Base-by-base conservation (phyloP, 257 asterid genomes). In the Verbena officinalis region DNA sequence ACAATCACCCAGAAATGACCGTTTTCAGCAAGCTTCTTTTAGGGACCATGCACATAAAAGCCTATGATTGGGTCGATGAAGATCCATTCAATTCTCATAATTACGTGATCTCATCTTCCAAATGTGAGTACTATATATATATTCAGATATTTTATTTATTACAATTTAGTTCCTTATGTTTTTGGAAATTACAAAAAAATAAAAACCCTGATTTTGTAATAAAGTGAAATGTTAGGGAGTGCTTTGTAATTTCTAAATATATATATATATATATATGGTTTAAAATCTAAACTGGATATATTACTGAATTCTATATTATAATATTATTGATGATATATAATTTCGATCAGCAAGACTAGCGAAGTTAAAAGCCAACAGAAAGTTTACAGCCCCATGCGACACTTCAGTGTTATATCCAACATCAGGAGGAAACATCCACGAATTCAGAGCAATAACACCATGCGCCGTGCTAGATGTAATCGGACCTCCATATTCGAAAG, bases 1-100 rank as follows among this genome's bases (percentile, higher is more conserved):
- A 90, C 83, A 90, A 90, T 73, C 97, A 90, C 76, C 97, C 97
- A 0, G 89, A 74, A 62, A 90, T 90, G 97, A 90, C 96, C 1
- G 97, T 90, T 40, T 87, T 85, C 66, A 90, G 82, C 95, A 90
- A 90, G 92, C 90, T 90, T 64, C 82, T 90, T 1, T 17, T 83
- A 13, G 97, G 97, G 36, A 78, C 77, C 0, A 87, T 90, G 97
- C 96, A 88, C 83, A 80, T 90, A 22, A 87, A 87, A 76, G 80
- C 96, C 5, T 90, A 87, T 20, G 97, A 90, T 55, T 90, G 88
- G 96, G 84, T 68, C 22, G 83, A n/a, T n/a, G n/a, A n/a, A n/a
- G n/a, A 82, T 19, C 64, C 77, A 20, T 59, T 13, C 27, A 3
- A 23, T 45, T 24, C 68, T 8, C 51, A 67, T 68, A 36, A 36